phyloP scores from a whole-genome alignment of 345 rosid genomes.

The Acer negundo region DNA sequence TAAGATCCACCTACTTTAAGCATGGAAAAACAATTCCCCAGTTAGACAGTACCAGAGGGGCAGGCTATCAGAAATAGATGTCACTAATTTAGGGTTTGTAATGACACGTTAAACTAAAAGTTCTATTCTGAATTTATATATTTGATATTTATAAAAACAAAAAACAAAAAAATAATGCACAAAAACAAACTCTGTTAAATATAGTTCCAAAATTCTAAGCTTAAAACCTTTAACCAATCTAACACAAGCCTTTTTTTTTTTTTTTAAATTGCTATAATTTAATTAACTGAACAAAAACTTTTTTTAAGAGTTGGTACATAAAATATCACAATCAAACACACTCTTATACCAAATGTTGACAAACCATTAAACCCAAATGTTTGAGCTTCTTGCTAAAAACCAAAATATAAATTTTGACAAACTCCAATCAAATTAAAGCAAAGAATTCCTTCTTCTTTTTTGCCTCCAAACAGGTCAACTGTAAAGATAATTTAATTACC shows the following conservation, averaged over 20 bases:
- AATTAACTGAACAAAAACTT: neutral
- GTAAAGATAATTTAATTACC: slow-evolving; percentile 58
- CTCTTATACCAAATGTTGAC: neutral
- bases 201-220: neutral
- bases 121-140: neutral
- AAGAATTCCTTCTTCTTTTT: neutral
- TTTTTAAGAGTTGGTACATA: neutral
- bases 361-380: neutral
- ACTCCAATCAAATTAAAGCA: neutral
- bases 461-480: neutral
- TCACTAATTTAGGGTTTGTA: neutral
- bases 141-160: neutral
- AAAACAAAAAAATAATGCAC: neutral
- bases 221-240: neutral
- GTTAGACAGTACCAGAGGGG: slow-evolving; percentile 38
- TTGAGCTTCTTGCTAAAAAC: neutral
- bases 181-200: slow-evolving; percentile 6
- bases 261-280: neutral
- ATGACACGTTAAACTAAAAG: neutral
- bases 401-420: neutral
- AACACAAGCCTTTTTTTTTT: neutral
- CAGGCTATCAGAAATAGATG: slow-evolving; percentile 21
- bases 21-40: slow-evolving; percentile 42
- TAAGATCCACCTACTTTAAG: slow-evolving; percentile 99
- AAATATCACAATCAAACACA: neutral